phyloP scores from a whole-genome alignment of 345 rosid species.

The Bruguiera gymnorhiza region DNA sequence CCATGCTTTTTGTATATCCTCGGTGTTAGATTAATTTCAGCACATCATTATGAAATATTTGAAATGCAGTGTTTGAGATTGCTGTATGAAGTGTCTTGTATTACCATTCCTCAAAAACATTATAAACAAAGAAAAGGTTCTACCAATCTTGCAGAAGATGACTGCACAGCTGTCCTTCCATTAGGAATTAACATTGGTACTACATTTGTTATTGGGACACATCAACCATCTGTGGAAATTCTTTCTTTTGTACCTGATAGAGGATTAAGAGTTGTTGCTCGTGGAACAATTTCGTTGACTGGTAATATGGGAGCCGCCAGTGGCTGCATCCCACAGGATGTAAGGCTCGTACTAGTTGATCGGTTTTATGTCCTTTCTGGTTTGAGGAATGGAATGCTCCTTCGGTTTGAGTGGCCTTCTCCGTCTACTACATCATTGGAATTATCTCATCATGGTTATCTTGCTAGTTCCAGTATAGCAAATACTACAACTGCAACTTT shows the following conservation, averaged over 20 bases:
- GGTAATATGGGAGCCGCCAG: slow-evolving; percentile 67
- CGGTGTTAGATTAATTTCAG: slow-evolving; percentile 60
- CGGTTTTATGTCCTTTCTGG: slow-evolving; percentile 80
- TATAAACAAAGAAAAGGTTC: slow-evolving; percentile 41
- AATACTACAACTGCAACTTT: slow-evolving; percentile 30
- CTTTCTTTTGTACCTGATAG: slow-evolving; percentile 56
- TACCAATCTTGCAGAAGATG: slow-evolving; percentile 27
- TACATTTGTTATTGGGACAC: slow-evolving; percentile 87
- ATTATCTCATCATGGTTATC: slow-evolving; percentile 14
- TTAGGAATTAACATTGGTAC: slow-evolving; percentile 56
- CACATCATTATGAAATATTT: slow-evolving; percentile 59
- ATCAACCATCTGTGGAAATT: slow-evolving; percentile 94
- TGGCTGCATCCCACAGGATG: slow-evolving; percentile 95
- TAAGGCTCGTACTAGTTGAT: slow-evolving; percentile 86
- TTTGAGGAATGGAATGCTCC: slow-evolving; percentile 97
- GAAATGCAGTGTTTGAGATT: slow-evolving; percentile 74
- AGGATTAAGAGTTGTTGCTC: slow-evolving; percentile 77
- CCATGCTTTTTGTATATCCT: slow-evolving; percentile 80
- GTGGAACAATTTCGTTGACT: slow-evolving; percentile 63
- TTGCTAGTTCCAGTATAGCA: slow-evolving; percentile 31
- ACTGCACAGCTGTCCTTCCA: slow-evolving; percentile 41
- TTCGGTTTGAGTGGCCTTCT: slow-evolving; percentile 91
- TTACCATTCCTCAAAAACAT: slow-evolving; percentile 65
- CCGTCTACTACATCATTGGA: slow-evolving; percentile 33
- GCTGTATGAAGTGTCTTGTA: slow-evolving; percentile 85